Evolutionary conservation across 805 yeast species (phyloP).

Genomic region (Suhomyces prunicola): DNA sequence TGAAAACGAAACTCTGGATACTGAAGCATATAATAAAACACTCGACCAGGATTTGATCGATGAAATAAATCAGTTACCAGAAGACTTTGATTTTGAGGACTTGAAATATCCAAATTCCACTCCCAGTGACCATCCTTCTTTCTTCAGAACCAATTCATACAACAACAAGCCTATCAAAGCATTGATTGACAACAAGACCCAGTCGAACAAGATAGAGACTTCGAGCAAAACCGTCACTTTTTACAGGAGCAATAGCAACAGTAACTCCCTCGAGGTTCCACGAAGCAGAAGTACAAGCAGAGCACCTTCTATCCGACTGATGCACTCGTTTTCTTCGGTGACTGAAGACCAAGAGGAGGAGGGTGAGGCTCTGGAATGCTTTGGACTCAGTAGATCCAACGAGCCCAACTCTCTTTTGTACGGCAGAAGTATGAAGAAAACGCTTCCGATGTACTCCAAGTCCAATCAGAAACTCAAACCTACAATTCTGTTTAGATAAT

Average conservation of each 20-base stretch:
- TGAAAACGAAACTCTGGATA: constrained; percentile 1
- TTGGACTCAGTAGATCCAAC: background rate
- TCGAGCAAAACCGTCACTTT: constrained; percentile 41
- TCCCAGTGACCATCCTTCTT: constrained; percentile 7
- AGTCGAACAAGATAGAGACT: constrained; percentile 35
- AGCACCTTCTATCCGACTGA: constrained; percentile 28
- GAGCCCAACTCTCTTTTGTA: background rate
- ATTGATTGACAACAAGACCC: constrained; percentile 19
- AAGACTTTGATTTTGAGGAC: constrained; percentile 40
- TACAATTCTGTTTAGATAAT: constrained; percentile 1
- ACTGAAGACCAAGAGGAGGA: constrained; percentile 18
- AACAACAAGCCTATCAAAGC: constrained; percentile 34
- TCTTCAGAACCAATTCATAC: constrained; percentile 37
- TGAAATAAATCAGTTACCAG: constrained; percentile 51
- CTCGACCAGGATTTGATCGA: constrained; percentile 43
- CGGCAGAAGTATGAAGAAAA: background rate
- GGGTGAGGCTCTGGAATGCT: constrained; percentile 3
- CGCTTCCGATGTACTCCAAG: background rate
- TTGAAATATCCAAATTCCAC: constrained; percentile 8
- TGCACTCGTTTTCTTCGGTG: constrained; percentile 24
- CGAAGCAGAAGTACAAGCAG: constrained; percentile 23
- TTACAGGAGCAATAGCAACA: constrained; percentile 27
- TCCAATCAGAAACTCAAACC: background rate
- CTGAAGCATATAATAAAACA: constrained; percentile 8
- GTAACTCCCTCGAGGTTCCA: constrained; percentile 10